Percentiles rank a stretch among this genome's conserved stretches.
Evolutionary conservation across 768 basidiomycete genomes (phyloP).

Genomic region (Xerocomellus amylosporus): DNA sequence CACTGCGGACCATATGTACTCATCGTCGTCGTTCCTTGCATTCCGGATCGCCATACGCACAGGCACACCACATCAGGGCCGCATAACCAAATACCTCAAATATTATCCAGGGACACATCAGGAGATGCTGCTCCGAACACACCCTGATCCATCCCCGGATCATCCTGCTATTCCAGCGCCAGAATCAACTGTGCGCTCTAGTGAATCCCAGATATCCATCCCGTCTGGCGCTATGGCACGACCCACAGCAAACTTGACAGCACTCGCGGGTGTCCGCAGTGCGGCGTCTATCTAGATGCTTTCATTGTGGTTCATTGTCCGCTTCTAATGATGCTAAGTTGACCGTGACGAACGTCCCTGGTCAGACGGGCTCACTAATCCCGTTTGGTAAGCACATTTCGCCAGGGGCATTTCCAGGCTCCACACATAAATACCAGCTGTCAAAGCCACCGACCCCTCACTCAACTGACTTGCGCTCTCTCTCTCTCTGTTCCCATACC

Average conservation of each 20-base stretch:
- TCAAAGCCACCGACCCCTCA: no score
- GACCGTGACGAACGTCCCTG: slow-evolving; percentile 9
- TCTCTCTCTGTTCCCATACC: background rate
- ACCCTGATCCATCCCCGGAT: no score
- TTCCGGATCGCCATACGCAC: background rate
- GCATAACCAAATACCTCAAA: background rate
- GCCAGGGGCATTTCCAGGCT: slow-evolving; percentile 3
- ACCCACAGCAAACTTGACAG: background rate
- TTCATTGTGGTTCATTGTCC: background rate
- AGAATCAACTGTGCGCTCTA: no score
- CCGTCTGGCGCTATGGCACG: no score
- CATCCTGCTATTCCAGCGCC: background rate
- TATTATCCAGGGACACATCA: background rate
- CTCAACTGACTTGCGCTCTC: background rate
- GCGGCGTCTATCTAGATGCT: background rate
- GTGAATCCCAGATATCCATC: no score
- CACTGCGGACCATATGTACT: no score
- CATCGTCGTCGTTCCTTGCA: background rate
- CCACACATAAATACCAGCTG: slow-evolving; percentile 1
- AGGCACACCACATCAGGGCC: background rate
- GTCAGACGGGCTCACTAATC: slow-evolving; percentile 9
- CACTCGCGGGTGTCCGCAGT: background rate
- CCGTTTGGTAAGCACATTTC: slow-evolving; percentile 2
- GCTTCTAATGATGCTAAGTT: slow-evolving; percentile 2
- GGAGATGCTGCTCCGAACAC: no score